Conservation (phyloP, 2,329 filamentous ascomycete species). For the Ophiocordyceps camponoti-floridani region DNA sequence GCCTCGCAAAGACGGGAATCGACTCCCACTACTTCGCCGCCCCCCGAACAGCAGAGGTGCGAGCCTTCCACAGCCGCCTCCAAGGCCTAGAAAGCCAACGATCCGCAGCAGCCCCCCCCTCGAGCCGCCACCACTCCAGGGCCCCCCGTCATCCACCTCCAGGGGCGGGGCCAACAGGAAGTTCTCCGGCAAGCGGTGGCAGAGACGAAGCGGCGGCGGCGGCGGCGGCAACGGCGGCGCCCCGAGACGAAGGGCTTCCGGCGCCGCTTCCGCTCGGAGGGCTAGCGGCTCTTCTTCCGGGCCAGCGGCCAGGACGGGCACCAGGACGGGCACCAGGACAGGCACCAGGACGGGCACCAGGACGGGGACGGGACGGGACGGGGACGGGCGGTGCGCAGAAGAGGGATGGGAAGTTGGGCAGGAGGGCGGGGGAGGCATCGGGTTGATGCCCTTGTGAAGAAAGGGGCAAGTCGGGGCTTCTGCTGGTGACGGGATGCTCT, state of each 20-base stretch:
- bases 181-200: constrained; percentile 12
- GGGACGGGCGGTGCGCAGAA: constrained; percentile 7
- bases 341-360: too few species aligned
- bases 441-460: constrained; percentile 20
- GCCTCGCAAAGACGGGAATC: neutral
- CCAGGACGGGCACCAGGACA: too few species aligned
- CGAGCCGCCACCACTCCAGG: constrained; percentile 9
- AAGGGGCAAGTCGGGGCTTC: too few species aligned
- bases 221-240: constrained; percentile 6
- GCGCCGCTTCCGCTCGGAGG: constrained; percentile 8
- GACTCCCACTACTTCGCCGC: constrained; percentile 29
- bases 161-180: constrained; percentile 10
- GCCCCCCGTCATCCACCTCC: constrained; percentile 3
- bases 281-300: constrained; percentile 12
- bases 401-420: constrained; percentile 12
- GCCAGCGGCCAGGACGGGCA: constrained; percentile 3
- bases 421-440: constrained; percentile 18
- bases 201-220: constrained; percentile 9
- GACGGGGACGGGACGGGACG: too few species aligned
- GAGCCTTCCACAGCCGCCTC: constrained; percentile 16
- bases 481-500: too few species aligned
- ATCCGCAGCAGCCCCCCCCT: neutral
- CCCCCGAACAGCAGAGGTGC: constrained; percentile 9
- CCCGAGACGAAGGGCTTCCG: constrained; percentile 12
- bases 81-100: constrained; percentile 11